These are phyloP conservation scores for Penicillium sp. DNA, from an alignment of 2,329 filamentous ascomycete species.

Conservation along the genomic window DNA sequence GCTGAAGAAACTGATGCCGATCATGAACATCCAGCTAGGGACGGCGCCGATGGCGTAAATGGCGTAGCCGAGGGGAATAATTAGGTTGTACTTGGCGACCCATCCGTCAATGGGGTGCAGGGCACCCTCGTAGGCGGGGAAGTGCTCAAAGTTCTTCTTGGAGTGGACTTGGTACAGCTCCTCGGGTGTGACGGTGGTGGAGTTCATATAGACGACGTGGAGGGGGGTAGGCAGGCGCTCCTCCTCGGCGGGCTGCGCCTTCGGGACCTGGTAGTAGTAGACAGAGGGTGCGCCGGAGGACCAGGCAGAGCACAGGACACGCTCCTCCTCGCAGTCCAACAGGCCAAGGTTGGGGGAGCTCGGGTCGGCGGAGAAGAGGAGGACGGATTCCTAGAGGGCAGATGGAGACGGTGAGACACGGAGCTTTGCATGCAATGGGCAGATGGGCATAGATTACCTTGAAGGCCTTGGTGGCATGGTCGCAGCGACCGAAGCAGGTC, in stretches of 20 bases:
- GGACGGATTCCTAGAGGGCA: slow-evolving; percentile 55
- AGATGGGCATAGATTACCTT: slow-evolving; percentile 38
- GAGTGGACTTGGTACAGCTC: slow-evolving; percentile 57
- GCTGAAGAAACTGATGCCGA: slow-evolving; percentile 60
- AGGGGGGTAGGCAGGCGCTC: slow-evolving; percentile 53
- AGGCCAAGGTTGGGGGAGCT: slow-evolving; percentile 57
- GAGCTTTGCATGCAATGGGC: neutral
- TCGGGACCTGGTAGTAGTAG: slow-evolving; percentile 57
- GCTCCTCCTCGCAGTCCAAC: slow-evolving; percentile 59
- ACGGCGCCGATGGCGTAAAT: slow-evolving; percentile 57
- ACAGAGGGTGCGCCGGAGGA: slow-evolving; percentile 55
- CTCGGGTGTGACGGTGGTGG: slow-evolving; percentile 55
- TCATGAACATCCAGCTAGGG: slow-evolving; percentile 64
- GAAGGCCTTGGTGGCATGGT: slow-evolving; percentile 52
- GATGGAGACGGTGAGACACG: neutral
- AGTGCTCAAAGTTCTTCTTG: slow-evolving; percentile 55
- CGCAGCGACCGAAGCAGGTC: slow-evolving; percentile 62
- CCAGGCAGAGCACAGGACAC: slow-evolving; percentile 61
- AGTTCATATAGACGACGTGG: slow-evolving; percentile 56
- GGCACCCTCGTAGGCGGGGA: slow-evolving; percentile 54
- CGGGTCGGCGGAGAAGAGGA: slow-evolving; percentile 53
- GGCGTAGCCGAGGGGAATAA: slow-evolving; percentile 55
- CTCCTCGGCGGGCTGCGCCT: slow-evolving; percentile 50
- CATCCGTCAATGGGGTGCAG: slow-evolving; percentile 61
- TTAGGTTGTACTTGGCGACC: slow-evolving; percentile 53